Conservation (phyloP, 1,284 basidiomycete genomes). For the Tilletia indica region DNA sequence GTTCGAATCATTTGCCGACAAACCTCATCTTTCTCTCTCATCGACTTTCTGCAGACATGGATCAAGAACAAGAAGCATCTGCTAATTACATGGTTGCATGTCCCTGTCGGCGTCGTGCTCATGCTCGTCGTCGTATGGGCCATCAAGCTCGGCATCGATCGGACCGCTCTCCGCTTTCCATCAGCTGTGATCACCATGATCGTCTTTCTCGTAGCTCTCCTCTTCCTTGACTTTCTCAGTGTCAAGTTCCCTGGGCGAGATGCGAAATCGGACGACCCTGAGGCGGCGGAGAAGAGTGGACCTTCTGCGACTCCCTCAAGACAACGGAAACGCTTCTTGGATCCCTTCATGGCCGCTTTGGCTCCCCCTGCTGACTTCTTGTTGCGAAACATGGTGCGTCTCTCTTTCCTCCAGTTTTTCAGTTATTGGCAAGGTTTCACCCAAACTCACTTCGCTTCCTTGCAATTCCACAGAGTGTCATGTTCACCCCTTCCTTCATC, state of each 20-base stretch:
- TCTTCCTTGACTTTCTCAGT: conserved; percentile 36
- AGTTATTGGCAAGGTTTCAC: not conserved
- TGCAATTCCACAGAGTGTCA: conserved; percentile 26
- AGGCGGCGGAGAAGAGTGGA: not conserved
- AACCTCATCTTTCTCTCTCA: not conserved
- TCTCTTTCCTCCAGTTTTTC: not conserved
- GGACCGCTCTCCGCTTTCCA: conserved; percentile 42
- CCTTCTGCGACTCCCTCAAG: no score
- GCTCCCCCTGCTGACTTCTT: conserved; percentile 48
- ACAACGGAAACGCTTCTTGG: conserved; percentile 25
- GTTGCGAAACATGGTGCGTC: conserved; percentile 40
- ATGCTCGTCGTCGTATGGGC: conserved; percentile 27
- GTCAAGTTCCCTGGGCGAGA: conserved; percentile 26
- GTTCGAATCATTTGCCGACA: not conserved
- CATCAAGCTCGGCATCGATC: conserved; percentile 36
- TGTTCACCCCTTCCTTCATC: conserved; percentile 47
- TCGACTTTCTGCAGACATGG: conserved; percentile 24
- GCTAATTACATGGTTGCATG: conserved; percentile 44
- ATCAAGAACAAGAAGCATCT: conserved; percentile 27
- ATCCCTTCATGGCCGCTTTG: conserved; percentile 30
- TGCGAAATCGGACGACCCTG: conserved; percentile 1
- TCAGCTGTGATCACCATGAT: conserved; percentile 40
- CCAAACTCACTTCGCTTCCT: not conserved
- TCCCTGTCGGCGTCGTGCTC: conserved; percentile 30
- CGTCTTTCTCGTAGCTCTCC: conserved; percentile 32